Conservation (phyloP, 768 basidiomycete species). For the Dioszegia hungarica region DNA sequence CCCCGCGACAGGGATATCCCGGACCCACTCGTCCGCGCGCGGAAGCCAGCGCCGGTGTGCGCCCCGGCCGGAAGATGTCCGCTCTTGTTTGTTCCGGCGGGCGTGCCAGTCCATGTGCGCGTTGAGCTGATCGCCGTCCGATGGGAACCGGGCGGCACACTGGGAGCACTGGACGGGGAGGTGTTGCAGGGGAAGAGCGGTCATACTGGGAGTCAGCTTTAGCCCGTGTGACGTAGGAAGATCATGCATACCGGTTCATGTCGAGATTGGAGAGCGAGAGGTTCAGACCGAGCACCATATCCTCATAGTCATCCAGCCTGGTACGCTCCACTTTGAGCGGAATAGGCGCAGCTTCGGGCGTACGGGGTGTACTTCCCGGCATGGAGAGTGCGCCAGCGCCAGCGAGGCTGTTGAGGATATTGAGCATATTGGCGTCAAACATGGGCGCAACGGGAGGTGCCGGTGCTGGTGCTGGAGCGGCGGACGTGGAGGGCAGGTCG, state of each 20-base stretch:
- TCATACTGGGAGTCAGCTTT: slow-evolving; percentile 1
- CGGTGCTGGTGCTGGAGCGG: slow-evolving; percentile 28
- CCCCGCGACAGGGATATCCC: slow-evolving; percentile 53
- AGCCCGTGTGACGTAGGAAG: background rate
- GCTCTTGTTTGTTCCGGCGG: slow-evolving; percentile 64
- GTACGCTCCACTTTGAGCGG: slow-evolving; percentile 10
- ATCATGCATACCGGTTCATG: slow-evolving; percentile 29
- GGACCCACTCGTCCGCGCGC: slow-evolving; percentile 76
- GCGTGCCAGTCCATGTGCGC: slow-evolving; percentile 96
- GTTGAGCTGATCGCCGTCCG: slow-evolving; percentile 71
- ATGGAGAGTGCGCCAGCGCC: slow-evolving; percentile 17
- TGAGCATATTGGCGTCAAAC: slow-evolving; percentile 33
- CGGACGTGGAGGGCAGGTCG: slow-evolving; percentile 7
- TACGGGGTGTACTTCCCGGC: slow-evolving; percentile 17
- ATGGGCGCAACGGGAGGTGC: slow-evolving; percentile 34
- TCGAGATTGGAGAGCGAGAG: slow-evolving; percentile 29
- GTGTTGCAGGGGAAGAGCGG: slow-evolving; percentile 50
- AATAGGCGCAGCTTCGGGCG: slow-evolving; percentile 13
- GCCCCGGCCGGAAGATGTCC: slow-evolving; percentile 66
- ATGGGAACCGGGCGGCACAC: slow-evolving; percentile 81
- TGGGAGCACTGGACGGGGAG: slow-evolving; percentile 84
- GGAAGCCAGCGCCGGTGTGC: slow-evolving; percentile 88
- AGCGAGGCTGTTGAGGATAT: slow-evolving; percentile 31
- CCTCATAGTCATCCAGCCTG: slow-evolving; percentile 38
- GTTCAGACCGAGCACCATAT: slow-evolving; percentile 39